Conservation (phyloP, 176 grass and related monocot species). For the Rhynchospora pubera region DNA sequence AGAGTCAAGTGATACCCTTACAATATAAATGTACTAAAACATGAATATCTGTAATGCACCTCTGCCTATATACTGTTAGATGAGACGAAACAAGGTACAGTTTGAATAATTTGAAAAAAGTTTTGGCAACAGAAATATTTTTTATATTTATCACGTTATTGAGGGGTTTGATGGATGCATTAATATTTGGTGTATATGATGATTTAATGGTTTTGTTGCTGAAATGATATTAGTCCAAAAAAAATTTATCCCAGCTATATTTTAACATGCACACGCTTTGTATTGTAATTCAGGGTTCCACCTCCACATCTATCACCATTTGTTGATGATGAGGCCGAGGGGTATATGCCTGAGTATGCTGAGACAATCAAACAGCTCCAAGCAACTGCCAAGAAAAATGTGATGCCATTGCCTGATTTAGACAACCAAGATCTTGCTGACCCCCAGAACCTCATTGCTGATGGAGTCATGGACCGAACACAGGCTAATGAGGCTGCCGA, state of each 20-base stretch:
- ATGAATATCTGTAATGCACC: neutral
- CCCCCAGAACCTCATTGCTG: too few species aligned
- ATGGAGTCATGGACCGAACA: too few species aligned
- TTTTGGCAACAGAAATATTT: neutral
- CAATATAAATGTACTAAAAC: neutral
- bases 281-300: too few species aligned
- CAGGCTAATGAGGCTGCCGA: too few species aligned
- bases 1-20: neutral
- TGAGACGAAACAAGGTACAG: neutral
- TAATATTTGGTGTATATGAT: neutral
- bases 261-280: too few species aligned
- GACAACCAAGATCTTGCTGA: too few species aligned
- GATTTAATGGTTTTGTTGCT: neutral
- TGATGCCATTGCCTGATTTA: too few species aligned
- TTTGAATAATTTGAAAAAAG: neutral
- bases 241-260: neutral
- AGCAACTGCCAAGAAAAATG: too few species aligned
- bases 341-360: too few species aligned
- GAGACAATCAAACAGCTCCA: too few species aligned
- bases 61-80: neutral
- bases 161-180: neutral
- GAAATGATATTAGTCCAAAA: neutral
- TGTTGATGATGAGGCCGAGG: too few species aligned
- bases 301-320: too few species aligned
- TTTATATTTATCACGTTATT: neutral